Percentiles rank a stretch among this genome's conserved stretches.
Evolutionary conservation across 176 grass and related monocot genomes (phyloP).

Genomic region (Typha latifolia): DNA sequence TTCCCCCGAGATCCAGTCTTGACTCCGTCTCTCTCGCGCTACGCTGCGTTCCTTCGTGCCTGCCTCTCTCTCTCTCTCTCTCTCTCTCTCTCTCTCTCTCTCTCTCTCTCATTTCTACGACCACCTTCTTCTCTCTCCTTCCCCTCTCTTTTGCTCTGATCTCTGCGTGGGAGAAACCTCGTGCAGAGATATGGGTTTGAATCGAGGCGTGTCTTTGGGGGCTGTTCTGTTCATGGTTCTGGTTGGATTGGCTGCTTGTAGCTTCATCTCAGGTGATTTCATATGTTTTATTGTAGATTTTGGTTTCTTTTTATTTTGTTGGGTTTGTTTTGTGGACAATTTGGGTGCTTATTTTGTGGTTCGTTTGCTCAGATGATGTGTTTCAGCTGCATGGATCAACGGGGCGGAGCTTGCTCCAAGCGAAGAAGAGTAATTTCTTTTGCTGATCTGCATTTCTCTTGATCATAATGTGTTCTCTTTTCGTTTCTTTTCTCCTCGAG

Average conservation of each 20-base stretch:
- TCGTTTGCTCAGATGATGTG: slow-evolving; percentile 44
- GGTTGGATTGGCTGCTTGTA: slow-evolving; percentile 26
- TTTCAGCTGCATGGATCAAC: slow-evolving; percentile 26
- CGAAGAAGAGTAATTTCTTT: slow-evolving; percentile 33
- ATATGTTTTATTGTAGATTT: not conserved
- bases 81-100: not conserved
- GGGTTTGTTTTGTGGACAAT: not conserved
- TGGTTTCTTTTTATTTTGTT: not conserved
- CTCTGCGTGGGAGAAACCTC: not conserved
- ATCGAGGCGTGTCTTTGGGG: slow-evolving; percentile 18
- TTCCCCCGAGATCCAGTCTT: too few relatives aligned
- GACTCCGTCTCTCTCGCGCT: slow-evolving; percentile 7
- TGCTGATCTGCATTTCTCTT: not conserved
- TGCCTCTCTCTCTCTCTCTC: slow-evolving; percentile 3
- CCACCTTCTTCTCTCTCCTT: not conserved
- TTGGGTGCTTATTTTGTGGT: not conserved
- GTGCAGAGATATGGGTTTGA: slow-evolving; percentile 28
- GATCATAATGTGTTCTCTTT: not conserved
- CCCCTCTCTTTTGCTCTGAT: slow-evolving; percentile 12
- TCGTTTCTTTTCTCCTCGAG: not conserved
- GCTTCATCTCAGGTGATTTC: slow-evolving; percentile 48
- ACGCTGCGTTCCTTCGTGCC: slow-evolving; percentile 15
- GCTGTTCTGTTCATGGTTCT: slow-evolving; percentile 26
- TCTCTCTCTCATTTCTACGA: not conserved
- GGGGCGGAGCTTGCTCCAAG: slow-evolving; percentile 59